Base-by-base conservation (phyloP, 2,329 filamentous ascomycete species). In the Bipolaris oryzae region DNA sequence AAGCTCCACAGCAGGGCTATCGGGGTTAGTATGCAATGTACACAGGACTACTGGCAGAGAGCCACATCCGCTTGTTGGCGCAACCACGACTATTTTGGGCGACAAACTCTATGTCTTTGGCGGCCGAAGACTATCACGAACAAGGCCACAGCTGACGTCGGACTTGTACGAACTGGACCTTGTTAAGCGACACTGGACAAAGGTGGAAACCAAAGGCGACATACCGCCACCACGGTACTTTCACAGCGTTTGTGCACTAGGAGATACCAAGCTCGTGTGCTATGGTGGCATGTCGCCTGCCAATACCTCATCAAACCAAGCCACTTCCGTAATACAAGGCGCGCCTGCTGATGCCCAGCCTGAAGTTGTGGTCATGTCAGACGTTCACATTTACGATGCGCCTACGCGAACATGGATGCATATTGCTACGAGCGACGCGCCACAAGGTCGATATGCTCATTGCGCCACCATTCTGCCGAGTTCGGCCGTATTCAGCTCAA, bases 31-130 rank as follows among this genome's bases (percentile, higher is more conserved):
- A 7, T 89, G 87, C 72, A 89, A 88, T 73, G 85, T 89, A 21
- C 85, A 88, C 66, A 81, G 93, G 62, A 98, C 95, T 1, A 98
- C 94, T 0, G 95, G 95, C 34, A 87, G 88, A 60, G 93, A 98
- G 72, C 95, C 95, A 2, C 92, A 91, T 70, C 90, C 95, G 2
- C 81, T 98, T 2, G 95, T 99, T 0, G 95, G 95, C 31, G 94
- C 95, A 5, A 97, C 95, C 0, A 98, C 95, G 0, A 98, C 95
- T 0, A 91, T 98, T 45, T 77, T 99, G 1, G 95, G 94, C 25
- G 95, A 99, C 76, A 97, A 96, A 76, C 83, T 99, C 20, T 99
- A 96, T 74, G 93, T 98, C 3, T 99, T 98, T 79, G 95, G 95
- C 44, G 95, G 95, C 7, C 85, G 94, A 50, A 87, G 96, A 66